These are phyloP conservation scores for Aphelidium insulamus DNA, from an alignment of 371 early-diverging fungal genomes.

Conservation along the genomic window DNA sequence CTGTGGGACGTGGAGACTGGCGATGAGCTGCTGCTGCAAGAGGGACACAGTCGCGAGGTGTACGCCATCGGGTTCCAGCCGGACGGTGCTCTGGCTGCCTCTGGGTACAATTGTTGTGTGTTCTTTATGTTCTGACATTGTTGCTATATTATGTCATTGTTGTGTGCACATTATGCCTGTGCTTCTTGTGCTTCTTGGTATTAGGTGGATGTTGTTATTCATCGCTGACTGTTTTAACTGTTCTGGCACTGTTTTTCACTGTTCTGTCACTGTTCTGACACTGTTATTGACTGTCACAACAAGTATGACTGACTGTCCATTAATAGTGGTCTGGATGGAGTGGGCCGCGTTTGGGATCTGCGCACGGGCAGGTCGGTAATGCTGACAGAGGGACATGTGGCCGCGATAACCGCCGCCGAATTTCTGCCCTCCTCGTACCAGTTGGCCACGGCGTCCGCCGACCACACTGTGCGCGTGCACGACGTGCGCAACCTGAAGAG, in stretches of 20 bases:
- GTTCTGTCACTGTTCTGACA: no score
- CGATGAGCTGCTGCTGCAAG: slow-evolving; percentile 61
- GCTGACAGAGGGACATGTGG: slow-evolving; percentile 73
- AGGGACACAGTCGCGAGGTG: slow-evolving; percentile 81
- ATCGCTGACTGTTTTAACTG: no score
- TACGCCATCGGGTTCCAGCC: slow-evolving; percentile 70
- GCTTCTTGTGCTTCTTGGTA: background rate
- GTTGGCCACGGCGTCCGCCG: slow-evolving; percentile 54
- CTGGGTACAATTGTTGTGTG: slow-evolving; percentile 28
- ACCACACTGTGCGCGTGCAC: slow-evolving; percentile 68
- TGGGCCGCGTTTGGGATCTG: slow-evolving; percentile 87
- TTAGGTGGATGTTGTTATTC: background rate
- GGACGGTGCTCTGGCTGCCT: slow-evolving; percentile 76
- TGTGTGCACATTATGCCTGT: background rate
- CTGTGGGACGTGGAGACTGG: slow-evolving; percentile 69
- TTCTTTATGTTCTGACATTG: background rate
- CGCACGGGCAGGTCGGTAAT: slow-evolving; percentile 73
- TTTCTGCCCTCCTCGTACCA: slow-evolving; percentile 60
- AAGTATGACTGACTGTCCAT: background rate
- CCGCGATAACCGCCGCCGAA: slow-evolving; percentile 63
- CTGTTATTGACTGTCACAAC: no score
- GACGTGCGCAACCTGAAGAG: slow-evolving; percentile 64
- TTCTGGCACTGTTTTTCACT: no score
- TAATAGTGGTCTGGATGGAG: slow-evolving; percentile 54
- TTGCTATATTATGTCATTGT: background rate